These are phyloP conservation scores for Fraxinus pennsylvanica DNA, from an alignment of 257 asterid species.

Conservation along the genomic window DNA sequence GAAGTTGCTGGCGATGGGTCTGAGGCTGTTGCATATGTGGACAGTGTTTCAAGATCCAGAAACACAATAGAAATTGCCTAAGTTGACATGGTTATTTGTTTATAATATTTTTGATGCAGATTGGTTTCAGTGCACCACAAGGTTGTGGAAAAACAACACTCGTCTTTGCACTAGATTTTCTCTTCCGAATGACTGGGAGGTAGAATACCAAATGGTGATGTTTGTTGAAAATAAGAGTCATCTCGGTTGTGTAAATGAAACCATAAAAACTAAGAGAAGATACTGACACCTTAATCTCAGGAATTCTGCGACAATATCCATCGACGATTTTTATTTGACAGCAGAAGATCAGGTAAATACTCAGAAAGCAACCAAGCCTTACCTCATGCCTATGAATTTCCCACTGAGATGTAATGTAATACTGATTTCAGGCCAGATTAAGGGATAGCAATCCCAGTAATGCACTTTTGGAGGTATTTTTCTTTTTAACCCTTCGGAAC, in stretches of 20 bases:
- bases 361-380: constrained; percentile 18
- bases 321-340: constrained; percentile 94
- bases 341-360: constrained; percentile 78
- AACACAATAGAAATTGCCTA: constrained; percentile 8
- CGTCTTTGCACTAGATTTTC: constrained; percentile 86
- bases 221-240: constrained; percentile 25
- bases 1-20: not conserved
- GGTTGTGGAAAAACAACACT: constrained; percentile 99
- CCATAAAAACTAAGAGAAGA: constrained; percentile 22
- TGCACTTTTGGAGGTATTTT: constrained; percentile 81
- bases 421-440: constrained; percentile 61
- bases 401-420: constrained; percentile 17
- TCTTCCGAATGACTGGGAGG: constrained; percentile 84
- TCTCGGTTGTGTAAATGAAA: constrained; percentile 5
- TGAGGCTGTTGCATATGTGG: not conserved
- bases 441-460: constrained; percentile 80
- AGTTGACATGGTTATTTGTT: constrained; percentile 15
- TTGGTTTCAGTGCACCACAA: constrained; percentile 99
- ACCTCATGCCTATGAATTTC: constrained; percentile 2
- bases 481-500: constrained; percentile 15
- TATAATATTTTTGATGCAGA: constrained; percentile 51
- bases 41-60: not conserved
- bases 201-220: constrained; percentile 56
- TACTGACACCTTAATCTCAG: constrained; percentile 54
- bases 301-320: constrained; percentile 80